Base-by-base conservation (phyloP, 2,329 filamentous ascomycete genomes). In the Tolypocladium capitatum region DNA sequence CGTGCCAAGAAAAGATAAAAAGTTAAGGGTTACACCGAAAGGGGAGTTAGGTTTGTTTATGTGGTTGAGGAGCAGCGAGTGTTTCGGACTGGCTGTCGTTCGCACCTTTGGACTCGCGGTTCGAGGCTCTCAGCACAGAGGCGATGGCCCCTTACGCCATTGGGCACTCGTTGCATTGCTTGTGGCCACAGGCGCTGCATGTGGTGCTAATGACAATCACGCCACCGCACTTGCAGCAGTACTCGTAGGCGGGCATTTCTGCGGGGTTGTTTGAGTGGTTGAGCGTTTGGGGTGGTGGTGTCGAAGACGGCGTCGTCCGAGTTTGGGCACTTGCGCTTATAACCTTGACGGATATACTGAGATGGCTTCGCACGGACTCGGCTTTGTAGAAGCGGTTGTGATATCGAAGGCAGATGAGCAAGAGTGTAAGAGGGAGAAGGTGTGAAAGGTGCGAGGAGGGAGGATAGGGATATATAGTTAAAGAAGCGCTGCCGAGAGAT, bases 141-240 rank as follows among this genome's bases (percentile, higher is more conserved):
- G n/a, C 8, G 27, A 36, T 5, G 38, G 30, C 16, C 14, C 13
- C 55, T 61, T 62, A 66, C 48, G 57, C 64, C 49, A 56, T 52
- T 45, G 65, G 58, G 62, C 73, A 76, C 49, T 69, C 60, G 50
- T 54, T 58, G 69, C 73, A 76, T 57, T 75, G 69, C 54, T 65
- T 61, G 65, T 76, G 73, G 46, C 66, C 64, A 59, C 73, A 76
- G 57, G 66, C 64, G 51, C 62, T 66, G 68, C 73, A 76, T 46
- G 66, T 70, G 60, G 64, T 73, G 70, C 72, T 76, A 65, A 76
- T 76, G 66, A 76, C 73, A 55, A 76, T 74, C 64, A 76, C 72
- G 63, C 68, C 63, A 55, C 70, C 70, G 65, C 73, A 76, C 58
- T 74, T 62, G 69, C 73, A 76, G 70, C 74, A 76, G 64, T 73